Base-by-base conservation (phyloP, 495 filamentous ascomycete species). In the Lophium mytilinum region DNA sequence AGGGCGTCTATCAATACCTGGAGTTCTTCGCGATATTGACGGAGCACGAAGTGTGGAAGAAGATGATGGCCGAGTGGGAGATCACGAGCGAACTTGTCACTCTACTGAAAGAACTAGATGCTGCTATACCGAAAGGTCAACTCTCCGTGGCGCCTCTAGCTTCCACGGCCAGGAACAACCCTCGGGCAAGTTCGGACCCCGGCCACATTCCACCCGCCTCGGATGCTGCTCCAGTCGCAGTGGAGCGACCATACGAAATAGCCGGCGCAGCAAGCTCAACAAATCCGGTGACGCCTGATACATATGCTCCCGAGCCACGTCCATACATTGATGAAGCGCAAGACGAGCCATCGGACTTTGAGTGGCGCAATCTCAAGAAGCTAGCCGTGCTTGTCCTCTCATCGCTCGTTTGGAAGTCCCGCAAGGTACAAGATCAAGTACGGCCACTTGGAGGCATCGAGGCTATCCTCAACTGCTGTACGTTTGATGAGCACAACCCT, bases 1-100 rank as follows among this genome's bases (percentile, higher is more conserved):
- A 96, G 64, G 91, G 90, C 14, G 83, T 95, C 11, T 89, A 90
- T 51, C 90, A 95, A 68, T 95, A 91, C 69, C 79, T 96, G 7
- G 90, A 96, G 60, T 92, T 95, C 68, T 87, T 96, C 53, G 88
- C 87, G n/a, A 90, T 94, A 2, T 78, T 95, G 17, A 90, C 88
- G 18, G 90, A 95, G 60, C 85, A 72, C 18, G 65, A 69, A 19
- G 51, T 54, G 1, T 75, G 73, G 72, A 75, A 76, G 63, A 54
- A 62, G 14, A 82, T 93, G 30, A 80, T 96, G 10, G 85, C 91
- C 37, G 83, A 92, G 55, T 96, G 91, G 86, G 89, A 95, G 65
- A 82, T 89, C 40, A 79, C 84, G 24, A 88, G 85, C 59, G 91
- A 96, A 65, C 80, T 96, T 11, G 80, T 95, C 1, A 84, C 85